These are phyloP conservation scores for Dendryphion nanum DNA, from an alignment of 2,329 filamentous ascomycete genomes.

Conservation along the genomic window DNA sequence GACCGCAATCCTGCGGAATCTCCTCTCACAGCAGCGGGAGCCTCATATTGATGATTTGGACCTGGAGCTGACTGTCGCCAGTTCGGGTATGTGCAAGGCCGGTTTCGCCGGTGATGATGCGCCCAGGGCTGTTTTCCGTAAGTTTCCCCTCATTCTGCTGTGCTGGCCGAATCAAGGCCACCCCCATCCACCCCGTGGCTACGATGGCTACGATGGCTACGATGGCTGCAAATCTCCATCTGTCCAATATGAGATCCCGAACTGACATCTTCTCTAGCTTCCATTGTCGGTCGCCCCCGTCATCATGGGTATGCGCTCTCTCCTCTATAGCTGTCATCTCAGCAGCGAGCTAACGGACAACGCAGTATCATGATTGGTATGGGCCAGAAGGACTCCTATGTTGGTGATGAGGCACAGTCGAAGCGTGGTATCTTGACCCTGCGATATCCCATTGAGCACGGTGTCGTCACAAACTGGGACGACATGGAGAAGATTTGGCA, in stretches of 20 bases:
- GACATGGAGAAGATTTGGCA: constrained; percentile 99
- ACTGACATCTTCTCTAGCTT: constrained; percentile 61
- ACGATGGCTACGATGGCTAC: too few species aligned
- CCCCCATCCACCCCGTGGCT: neutral
- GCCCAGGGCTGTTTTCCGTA: constrained; percentile 99
- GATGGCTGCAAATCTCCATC: neutral
- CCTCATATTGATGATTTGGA: constrained; percentile 20
- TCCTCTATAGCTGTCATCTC: constrained; percentile 12
- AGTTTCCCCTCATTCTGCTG: constrained; percentile 54
- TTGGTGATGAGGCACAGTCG: constrained; percentile 99
- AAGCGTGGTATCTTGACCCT: constrained; percentile 99
- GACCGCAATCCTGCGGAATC: constrained; percentile 19
- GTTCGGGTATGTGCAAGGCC: constrained; percentile 99
- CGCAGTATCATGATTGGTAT: constrained; percentile 99
- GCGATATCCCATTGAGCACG: constrained; percentile 99
- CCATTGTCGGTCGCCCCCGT: constrained; percentile 98
- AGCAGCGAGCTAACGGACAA: constrained; percentile 40
- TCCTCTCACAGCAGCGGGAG: constrained; percentile 22
- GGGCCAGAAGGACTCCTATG: constrained; percentile 99
- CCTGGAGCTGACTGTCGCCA: constrained; percentile 50
- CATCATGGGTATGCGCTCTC: constrained; percentile 87
- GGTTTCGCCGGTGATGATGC: constrained; percentile 99
- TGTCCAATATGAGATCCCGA: constrained; percentile 12
- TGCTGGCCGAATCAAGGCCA: constrained; percentile 6
- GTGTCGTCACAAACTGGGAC: constrained; percentile 99